Evolutionary conservation across 306 rosid genomes (phyloP).

Genomic region (Cicer yamashitae): DNA sequence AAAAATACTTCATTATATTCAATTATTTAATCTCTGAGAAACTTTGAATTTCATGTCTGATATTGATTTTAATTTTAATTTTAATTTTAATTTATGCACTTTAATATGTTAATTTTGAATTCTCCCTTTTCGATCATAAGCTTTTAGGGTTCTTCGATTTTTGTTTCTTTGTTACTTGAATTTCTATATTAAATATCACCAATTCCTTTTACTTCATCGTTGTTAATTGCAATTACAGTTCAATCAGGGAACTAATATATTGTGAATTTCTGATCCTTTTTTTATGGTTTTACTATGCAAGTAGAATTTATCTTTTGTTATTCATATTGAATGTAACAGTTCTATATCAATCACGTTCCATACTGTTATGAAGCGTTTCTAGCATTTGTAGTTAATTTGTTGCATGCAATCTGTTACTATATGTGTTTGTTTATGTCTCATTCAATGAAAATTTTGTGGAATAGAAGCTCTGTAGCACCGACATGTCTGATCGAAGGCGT

Average conservation of each 20-base stretch:
- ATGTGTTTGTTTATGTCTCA: background rate
- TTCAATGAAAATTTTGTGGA: background rate
- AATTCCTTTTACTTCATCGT: background rate
- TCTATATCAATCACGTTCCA: background rate
- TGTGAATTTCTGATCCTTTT: background rate
- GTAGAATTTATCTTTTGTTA: background rate
- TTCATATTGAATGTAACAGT: background rate
- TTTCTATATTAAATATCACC: background rate
- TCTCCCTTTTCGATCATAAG: background rate
- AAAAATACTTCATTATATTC: background rate
- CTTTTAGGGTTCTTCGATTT: background rate
- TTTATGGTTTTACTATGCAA: background rate
- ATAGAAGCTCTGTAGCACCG: background rate
- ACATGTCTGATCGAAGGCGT: background rate
- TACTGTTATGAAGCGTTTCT: constrained; percentile 1
- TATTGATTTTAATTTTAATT: background rate
- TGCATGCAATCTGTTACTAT: background rate
- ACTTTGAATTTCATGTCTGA: background rate
- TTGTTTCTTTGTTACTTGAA: background rate
- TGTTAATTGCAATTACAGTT: background rate
- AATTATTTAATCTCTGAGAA: background rate
- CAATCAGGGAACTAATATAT: background rate
- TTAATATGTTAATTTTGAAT: background rate
- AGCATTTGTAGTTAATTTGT: background rate
- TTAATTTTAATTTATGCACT: background rate